Evolutionary conservation across 192 early-diverging fungal genomes (phyloP), one percentile per base, ranked within the genome.

Genomic region (Kickxella alabastrina): DNA sequence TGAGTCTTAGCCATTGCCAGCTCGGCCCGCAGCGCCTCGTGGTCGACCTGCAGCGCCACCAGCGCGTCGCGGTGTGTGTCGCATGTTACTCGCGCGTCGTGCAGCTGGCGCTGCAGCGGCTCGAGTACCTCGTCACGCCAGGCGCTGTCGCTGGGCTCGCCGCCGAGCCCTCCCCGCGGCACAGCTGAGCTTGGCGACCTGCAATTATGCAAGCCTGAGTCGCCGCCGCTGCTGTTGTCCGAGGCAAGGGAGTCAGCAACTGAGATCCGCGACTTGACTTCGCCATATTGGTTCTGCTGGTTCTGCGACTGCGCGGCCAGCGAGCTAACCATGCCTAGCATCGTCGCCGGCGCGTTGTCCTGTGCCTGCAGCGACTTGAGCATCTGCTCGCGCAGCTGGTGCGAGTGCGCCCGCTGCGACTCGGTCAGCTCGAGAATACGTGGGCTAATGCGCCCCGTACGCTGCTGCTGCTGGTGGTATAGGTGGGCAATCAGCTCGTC

Each of bases 101-200:
- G 68, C 19, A 71, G 60, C 49, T 71, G 68, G 15, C 37, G 60
- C 55, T 59, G 46, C 37, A 75, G 52, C 22, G 71, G 71, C 55
- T 75, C 71, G 44, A 75, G 46, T 8, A 75, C 71, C 26, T 59
- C 52, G 22, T 62, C 51, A 37, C 63, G 71, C 71, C 71, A 75
- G 17, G 54, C 37, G 43, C 51, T 62, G 51, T 66, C 63, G 25
- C 49, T 52, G 4, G 36, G 3, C 7, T 39, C 36, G 5, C 19
- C 14, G 21, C 21, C 10, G 4, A 41, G 0, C 17, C n/a, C 39
- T 38, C 3, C 2, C 3, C 17, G 10, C n/a, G 14, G 40, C 40
- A 8, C 1, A 2, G 40, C 15, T 12, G 31, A 32, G n/a, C n/a
- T n/a, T n/a, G n/a, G n/a, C n/a, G n/a, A n/a, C n/a, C n/a, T n/a